Evolutionary conservation across 192 early-diverging fungal genomes (phyloP).

Genomic region (Backusella morwellensis): DNA sequence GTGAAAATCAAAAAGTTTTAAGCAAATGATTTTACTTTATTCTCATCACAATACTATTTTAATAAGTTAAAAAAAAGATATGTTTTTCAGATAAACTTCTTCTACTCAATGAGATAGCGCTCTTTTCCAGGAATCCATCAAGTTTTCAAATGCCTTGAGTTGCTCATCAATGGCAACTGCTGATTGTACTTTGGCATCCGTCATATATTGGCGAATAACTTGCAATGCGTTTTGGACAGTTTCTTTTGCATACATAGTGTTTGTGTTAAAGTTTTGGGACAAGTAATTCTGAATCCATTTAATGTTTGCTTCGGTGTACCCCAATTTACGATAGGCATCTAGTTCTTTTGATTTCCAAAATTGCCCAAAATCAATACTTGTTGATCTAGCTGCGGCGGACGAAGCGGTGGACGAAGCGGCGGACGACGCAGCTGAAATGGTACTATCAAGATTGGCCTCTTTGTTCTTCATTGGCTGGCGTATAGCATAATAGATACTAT

Average conservation of each 20-base stretch:
- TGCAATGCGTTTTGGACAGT: conserved; percentile 4
- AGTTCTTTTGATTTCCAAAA: background rate
- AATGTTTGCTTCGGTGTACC: conserved; percentile 16
- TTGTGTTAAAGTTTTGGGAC: background rate
- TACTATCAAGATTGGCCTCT: background rate
- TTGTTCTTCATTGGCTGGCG: background rate
- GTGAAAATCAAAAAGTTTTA: background rate
- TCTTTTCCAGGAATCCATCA: conserved; percentile 1
- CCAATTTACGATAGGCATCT: background rate
- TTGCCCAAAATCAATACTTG: background rate
- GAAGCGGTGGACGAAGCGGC: background rate
- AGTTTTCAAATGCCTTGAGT: background rate
- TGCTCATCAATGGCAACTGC: background rate
- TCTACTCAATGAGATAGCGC: background rate
- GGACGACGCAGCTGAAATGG: background rate
- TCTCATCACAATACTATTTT: background rate
- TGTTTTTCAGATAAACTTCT: background rate
- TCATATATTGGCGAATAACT: conserved; percentile 7
- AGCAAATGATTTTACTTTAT: background rate
- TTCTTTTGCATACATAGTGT: conserved; percentile 1
- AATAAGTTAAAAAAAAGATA: background rate
- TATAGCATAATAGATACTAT: background rate
- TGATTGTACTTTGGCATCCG: background rate
- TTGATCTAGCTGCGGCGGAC: background rate
- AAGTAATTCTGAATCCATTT: conserved; percentile 17